Conservation (phyloP, 2,329 filamentous ascomycete genomes). For the Xylaria sp. region DNA sequence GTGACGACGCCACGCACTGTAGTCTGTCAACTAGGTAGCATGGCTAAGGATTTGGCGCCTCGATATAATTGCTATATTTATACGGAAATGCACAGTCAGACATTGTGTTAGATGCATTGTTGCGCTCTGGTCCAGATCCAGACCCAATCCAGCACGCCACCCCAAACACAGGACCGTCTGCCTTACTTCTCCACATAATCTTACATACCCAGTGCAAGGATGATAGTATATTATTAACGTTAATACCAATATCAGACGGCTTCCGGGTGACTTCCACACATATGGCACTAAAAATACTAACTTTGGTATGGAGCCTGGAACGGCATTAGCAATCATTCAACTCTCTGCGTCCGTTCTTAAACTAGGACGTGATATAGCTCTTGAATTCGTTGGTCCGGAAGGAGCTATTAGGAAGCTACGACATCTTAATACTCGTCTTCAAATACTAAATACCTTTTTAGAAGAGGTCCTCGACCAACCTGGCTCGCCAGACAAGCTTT, state of each 20-base stretch:
- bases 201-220: neutral
- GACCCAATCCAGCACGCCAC: neutral
- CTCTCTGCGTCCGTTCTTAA: slow-evolving; percentile 32
- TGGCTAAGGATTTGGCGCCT: too few relatives aligned
- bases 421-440: slow-evolving; percentile 33
- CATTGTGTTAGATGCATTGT: neutral
- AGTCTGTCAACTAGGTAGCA: neutral
- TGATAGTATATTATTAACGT: neutral
- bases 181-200: slow-evolving; percentile 11
- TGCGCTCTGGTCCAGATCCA: neutral
- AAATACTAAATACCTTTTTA: slow-evolving; percentile 27
- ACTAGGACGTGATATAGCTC: slow-evolving; percentile 30
- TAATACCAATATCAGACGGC: slow-evolving; percentile 17
- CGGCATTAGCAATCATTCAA: slow-evolving; percentile 32
- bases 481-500: slow-evolving; percentile 17
- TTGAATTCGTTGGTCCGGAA: slow-evolving; percentile 32
- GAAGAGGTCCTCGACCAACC: slow-evolving; percentile 24
- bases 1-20: neutral
- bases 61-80: slow-evolving; percentile 3
- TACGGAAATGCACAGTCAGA: neutral
- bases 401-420: slow-evolving; percentile 28
- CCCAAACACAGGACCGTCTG: neutral
- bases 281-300: neutral
- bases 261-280: slow-evolving; percentile 14
- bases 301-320: slow-evolving; percentile 27